phyloP scores from a whole-genome alignment of 2,329 filamentous ascomycete genomes.

The Aspergillus aculeatus region DNA sequence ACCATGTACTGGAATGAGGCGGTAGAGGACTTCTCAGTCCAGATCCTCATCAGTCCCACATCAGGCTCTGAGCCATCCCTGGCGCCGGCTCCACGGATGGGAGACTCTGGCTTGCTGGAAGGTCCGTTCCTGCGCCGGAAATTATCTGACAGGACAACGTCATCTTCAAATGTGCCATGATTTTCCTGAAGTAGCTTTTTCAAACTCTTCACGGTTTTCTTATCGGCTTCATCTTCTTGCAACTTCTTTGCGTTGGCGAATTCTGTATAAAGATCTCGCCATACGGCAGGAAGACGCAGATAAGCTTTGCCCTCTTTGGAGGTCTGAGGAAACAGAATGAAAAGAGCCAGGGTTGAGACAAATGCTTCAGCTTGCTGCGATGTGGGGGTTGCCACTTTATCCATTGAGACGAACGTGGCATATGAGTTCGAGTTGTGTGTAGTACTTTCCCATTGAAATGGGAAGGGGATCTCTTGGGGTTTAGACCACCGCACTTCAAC shows the following conservation, averaged over 20 bases:
- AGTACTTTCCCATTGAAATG: conserved; percentile 43
- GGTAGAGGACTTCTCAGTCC: conserved; percentile 52
- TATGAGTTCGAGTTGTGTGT: conserved; percentile 46
- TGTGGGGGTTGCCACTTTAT: conserved; percentile 69
- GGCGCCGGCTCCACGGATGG: conserved; percentile 19
- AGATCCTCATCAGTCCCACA: conserved; percentile 50
- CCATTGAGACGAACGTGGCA: conserved; percentile 68
- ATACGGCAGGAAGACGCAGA: conserved; percentile 72
- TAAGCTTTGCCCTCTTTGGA: conserved; percentile 83
- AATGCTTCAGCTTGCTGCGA: conserved; percentile 81
- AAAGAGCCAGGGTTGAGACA: conserved; percentile 77
- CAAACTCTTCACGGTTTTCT: conserved; percentile 65
- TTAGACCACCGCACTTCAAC: conserved; percentile 79
- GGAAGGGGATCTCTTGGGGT: conserved; percentile 56
- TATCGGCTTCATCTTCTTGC: conserved; percentile 68
- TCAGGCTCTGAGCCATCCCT: conserved; percentile 28
- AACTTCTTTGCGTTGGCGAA: conserved; percentile 69
- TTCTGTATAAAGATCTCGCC: conserved; percentile 84
- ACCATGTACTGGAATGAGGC: conserved; percentile 75
- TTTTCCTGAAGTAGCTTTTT: conserved; percentile 43
- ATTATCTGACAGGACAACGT: conserved; percentile 72
- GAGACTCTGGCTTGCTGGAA: conserved; percentile 28
- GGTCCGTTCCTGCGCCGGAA: conserved; percentile 58
- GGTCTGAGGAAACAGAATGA: conserved; percentile 74
- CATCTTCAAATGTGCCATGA: conserved; percentile 58